A percentile compares a stretch with the other conserved stretches of the same genome.
Evolutionary conservation across 371 early-diverging fungal genomes (phyloP).

Genomic region (Zopfochytrium polystomum): DNA sequence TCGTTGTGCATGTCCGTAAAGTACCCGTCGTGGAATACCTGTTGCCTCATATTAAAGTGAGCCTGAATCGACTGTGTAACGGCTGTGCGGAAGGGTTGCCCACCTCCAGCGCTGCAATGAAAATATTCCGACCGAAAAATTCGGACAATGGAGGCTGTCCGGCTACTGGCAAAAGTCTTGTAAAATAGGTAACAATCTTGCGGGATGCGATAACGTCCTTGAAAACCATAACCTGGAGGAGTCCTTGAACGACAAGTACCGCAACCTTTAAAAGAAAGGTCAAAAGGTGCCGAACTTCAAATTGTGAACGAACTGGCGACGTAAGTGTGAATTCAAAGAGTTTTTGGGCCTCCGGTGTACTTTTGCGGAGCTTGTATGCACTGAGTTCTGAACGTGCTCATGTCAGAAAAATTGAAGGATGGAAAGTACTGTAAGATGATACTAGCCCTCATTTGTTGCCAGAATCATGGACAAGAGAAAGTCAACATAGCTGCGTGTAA

Average conservation of each 20-base stretch:
- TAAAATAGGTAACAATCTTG: constrained; percentile 29
- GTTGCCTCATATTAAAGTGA: not conserved
- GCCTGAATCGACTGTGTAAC: not conserved
- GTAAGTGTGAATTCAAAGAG: too few relatives aligned
- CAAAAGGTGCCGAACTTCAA: too few relatives aligned
- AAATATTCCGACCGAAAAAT: constrained; percentile 36
- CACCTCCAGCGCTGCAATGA: constrained; percentile 42
- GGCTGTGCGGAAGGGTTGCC: not conserved
- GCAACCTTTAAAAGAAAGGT: too few relatives aligned
- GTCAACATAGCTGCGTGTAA: constrained; percentile 43
- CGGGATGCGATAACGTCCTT: constrained; percentile 42
- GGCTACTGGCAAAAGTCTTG: constrained; percentile 28
- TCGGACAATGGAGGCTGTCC: constrained; percentile 28
- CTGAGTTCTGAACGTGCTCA: too few relatives aligned
- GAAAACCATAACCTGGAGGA: constrained; percentile 33
- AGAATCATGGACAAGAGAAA: constrained; percentile 25
- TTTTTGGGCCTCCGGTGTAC: too few relatives aligned
- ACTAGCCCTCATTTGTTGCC: constrained; percentile 6
- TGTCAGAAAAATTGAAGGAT: too few relatives aligned
- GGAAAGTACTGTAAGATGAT: too few relatives aligned
- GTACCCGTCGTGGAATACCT: constrained; percentile 53
- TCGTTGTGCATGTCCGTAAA: constrained; percentile 51
- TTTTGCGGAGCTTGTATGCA: too few relatives aligned
- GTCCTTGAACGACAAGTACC: constrained; percentile 4
- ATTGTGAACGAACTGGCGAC: too few relatives aligned